These are phyloP conservation scores for Sextonia rubra DNA, from an alignment of 164 flowering plant genomes.

Conservation along the genomic window DNA sequence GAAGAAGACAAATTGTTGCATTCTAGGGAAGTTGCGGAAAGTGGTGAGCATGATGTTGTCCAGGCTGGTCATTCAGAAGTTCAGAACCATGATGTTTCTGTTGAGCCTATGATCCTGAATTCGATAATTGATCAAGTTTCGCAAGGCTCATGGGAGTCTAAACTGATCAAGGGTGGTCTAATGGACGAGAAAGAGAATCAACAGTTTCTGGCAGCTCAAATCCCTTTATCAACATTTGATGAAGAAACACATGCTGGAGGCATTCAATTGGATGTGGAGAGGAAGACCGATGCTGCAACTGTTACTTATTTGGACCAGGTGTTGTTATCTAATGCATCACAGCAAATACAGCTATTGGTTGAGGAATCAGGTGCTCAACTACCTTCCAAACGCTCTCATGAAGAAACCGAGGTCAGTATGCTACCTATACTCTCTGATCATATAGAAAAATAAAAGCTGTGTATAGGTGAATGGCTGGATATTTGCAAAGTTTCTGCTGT, in stretches of 20 bases:
- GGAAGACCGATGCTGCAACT: not conserved
- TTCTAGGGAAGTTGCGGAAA: conserved; percentile 14
- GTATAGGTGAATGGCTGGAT: not conserved
- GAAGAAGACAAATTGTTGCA: conserved; percentile 23
- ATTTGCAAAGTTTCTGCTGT: no score
- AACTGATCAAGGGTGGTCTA: not conserved
- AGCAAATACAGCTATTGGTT: not conserved
- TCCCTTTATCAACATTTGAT: not conserved
- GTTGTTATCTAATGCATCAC: not conserved
- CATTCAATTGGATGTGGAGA: conserved; percentile 8
- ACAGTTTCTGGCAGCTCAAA: not conserved
- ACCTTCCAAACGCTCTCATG: conserved; percentile 15
- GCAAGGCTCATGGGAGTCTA: conserved; percentile 12
- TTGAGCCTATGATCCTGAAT: conserved; percentile 1
- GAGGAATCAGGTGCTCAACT: conserved; percentile 7
- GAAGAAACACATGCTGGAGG: not conserved
- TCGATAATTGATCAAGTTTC: not conserved
- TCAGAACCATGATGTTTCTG: not conserved
- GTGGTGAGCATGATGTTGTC: conserved; percentile 14
- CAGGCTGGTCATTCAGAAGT: conserved; percentile 8
- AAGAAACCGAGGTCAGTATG: conserved; percentile 33
- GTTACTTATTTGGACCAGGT: not conserved
- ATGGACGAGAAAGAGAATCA: conserved; percentile 1
- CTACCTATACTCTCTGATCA: not conserved
- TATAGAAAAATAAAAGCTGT: not conserved